These are phyloP conservation scores for Fomitopsis pulvina DNA, from an alignment of 768 basidiomycete species.

Conservation along the genomic window DNA sequence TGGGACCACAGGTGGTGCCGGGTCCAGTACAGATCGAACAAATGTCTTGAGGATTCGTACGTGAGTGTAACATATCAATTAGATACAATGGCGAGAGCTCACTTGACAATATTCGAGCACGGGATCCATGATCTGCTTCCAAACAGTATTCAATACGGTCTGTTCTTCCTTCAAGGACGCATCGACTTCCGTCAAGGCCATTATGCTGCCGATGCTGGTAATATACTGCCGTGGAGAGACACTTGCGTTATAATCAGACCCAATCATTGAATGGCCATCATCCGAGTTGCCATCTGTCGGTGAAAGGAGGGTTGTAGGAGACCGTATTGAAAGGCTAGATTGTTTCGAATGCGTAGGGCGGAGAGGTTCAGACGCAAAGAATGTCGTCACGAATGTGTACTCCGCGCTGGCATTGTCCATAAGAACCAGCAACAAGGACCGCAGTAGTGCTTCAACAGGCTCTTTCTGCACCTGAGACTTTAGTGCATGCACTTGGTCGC, in stretches of 20 bases:
- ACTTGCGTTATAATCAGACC: conserved; percentile 45
- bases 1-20: conserved; percentile 65
- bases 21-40: conserved; percentile 59
- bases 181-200: conserved; percentile 1
- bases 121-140: conserved; percentile 93
- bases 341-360: conserved; percentile 8
- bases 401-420: conserved; percentile 95
- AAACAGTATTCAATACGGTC: conserved; percentile 54
- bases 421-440: conserved; percentile 83
- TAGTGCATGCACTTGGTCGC: not conserved
- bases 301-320: conserved; percentile 29
- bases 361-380: conserved; percentile 50
- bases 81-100: too few relatives aligned
- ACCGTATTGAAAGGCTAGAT: conserved; percentile 22
- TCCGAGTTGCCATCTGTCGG: conserved; percentile 21
- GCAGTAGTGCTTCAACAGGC: conserved; percentile 74
- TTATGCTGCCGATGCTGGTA: conserved; percentile 17
- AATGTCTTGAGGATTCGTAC: conserved; percentile 47
- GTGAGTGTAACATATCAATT: not conserved
- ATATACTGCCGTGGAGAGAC: conserved; percentile 16
- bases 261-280: conserved; percentile 22
- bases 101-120: conserved; percentile 82
- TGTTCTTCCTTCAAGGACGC: conserved; percentile 35
- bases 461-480: conserved; percentile 51
- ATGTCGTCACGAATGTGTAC: conserved; percentile 79